Conservation (phyloP, 2,329 filamentous ascomycete species). For the Sporothrix globosa region DNA sequence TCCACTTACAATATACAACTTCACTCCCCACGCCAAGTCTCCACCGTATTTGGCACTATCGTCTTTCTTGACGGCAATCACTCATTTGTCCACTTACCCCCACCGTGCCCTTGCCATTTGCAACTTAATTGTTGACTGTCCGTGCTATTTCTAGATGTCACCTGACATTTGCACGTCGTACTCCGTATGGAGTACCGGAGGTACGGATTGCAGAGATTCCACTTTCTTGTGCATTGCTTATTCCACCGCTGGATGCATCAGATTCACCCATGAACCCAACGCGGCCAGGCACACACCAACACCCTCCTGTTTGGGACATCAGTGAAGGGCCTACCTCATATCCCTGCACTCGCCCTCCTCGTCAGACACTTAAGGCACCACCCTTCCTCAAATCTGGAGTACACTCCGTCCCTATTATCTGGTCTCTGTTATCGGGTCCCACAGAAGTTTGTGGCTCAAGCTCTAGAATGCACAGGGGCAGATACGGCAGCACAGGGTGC, state of each 20-base stretch:
- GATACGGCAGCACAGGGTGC: background rate
- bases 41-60: slow-evolving; percentile 22
- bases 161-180: background rate
- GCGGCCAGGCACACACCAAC: background rate
- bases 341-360: background rate
- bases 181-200: too few species aligned
- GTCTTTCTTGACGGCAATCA: slow-evolving; percentile 1
- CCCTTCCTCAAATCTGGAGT: background rate
- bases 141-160: slow-evolving; percentile 7
- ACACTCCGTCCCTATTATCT: background rate
- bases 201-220: too few species aligned
- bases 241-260: background rate
- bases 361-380: too few species aligned
- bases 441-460: slow-evolving; percentile 4
- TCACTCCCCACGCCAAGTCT: slow-evolving; percentile 9
- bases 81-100: slow-evolving; percentile 16
- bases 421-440: slow-evolving; percentile 15
- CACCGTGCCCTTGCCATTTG: background rate
- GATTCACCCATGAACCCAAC: slow-evolving; percentile 5
- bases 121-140: background rate
- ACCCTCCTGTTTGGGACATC: slow-evolving; percentile 5
- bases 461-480: slow-evolving; percentile 1
- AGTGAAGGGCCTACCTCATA: background rate
- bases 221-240: too few species aligned
- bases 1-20: background rate